phyloP scores from a whole-genome alignment of 2,329 filamentous ascomycete genomes.

The Camptophora hylomeconis region DNA sequence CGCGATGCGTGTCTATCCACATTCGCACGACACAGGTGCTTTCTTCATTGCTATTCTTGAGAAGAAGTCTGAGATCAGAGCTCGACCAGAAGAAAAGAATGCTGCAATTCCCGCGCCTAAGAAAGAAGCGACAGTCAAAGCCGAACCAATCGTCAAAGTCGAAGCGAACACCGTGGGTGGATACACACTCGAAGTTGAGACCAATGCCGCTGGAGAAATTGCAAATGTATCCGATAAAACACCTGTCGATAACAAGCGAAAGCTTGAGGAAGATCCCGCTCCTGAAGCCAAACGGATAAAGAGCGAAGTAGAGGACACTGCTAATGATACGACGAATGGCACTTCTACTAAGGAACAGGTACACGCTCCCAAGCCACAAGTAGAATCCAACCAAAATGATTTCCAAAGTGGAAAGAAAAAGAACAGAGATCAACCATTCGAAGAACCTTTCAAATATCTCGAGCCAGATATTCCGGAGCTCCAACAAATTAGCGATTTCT shows the following conservation, averaged over 20 bases:
- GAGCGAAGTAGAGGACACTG: constrained; percentile 7
- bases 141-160: constrained; percentile 21
- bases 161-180: constrained; percentile 28
- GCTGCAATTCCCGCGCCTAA: not conserved
- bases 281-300: constrained; percentile 11
- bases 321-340: not conserved
- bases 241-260: constrained; percentile 15
- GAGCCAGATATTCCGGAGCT: constrained; percentile 62
- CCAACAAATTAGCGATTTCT: constrained; percentile 66
- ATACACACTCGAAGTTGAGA: constrained; percentile 9
- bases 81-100: constrained; percentile 49
- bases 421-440: constrained; percentile 41
- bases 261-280: not conserved
- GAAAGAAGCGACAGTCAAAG: constrained; percentile 10
- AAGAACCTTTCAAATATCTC: constrained; percentile 94
- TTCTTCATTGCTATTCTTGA: constrained; percentile 96
- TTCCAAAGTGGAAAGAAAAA: constrained; percentile 20
- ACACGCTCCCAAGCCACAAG: constrained; percentile 1
- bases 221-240: constrained; percentile 22
- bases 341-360: not conserved
- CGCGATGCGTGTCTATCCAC: constrained; percentile 89
- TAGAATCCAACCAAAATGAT: not conserved
- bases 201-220: constrained; percentile 17
- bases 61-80: constrained; percentile 77
- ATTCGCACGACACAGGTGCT: constrained; percentile 88